Percentiles rank a stretch among this genome's conserved stretches.
Conservation (phyloP, 2,329 filamentous ascomycete genomes). For the Cladosporium colombiae region DNA sequence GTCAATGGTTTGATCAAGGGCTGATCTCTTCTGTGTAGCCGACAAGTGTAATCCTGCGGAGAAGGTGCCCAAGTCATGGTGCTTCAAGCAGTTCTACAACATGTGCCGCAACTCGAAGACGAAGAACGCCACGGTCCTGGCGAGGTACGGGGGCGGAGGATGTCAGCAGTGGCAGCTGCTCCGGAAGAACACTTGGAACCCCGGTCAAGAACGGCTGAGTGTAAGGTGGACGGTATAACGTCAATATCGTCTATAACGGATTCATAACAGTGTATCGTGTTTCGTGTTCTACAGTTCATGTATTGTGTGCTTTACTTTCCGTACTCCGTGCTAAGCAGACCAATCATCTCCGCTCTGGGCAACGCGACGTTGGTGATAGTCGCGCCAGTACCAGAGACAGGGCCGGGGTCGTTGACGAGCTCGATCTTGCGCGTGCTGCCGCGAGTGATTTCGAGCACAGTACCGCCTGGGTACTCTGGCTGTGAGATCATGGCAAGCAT, state of each 20-base stretch:
- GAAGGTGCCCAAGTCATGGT: slow-evolving; percentile 1
- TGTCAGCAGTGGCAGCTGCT: neutral
- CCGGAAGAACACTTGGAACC: neutral
- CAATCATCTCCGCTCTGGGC: slow-evolving; percentile 14
- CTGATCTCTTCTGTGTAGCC: neutral
- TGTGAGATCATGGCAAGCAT: slow-evolving; percentile 22
- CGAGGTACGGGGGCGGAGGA: neutral
- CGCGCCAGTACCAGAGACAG: slow-evolving; percentile 1
- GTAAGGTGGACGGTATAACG: neutral
- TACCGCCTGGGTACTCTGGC: slow-evolving; percentile 18
- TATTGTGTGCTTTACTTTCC: neutral
- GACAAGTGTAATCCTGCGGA: neutral
- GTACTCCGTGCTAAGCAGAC: slow-evolving; percentile 9
- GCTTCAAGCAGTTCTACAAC: slow-evolving; percentile 17
- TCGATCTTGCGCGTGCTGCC: slow-evolving; percentile 12
- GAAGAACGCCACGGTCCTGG: slow-evolving; percentile 2
- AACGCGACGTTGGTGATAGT: slow-evolving; percentile 15
- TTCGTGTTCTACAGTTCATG: neutral
- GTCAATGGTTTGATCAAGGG: too few relatives aligned
- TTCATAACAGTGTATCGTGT: neutral
- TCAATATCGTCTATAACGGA: neutral
- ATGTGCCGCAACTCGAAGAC: slow-evolving; percentile 9
- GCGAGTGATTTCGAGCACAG: slow-evolving; percentile 18
- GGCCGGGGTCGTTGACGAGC: slow-evolving; percentile 15
- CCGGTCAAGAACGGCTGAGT: neutral